Conservation (phyloP, 2,329 filamentous ascomycete species). For the Aspergillus sp. region DNA sequence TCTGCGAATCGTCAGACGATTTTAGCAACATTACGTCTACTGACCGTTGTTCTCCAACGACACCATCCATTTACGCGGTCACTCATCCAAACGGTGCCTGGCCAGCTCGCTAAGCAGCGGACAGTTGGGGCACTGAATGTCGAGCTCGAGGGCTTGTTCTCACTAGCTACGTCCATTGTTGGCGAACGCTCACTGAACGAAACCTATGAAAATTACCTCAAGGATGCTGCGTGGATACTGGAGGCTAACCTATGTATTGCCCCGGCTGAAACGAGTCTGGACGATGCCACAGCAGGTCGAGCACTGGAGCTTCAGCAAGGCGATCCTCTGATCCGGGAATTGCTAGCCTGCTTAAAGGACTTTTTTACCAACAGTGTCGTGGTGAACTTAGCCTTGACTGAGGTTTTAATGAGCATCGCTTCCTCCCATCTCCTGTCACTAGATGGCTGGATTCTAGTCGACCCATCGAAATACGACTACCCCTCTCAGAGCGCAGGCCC, state of each 20-base stretch:
- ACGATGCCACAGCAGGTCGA: constrained; percentile 49
- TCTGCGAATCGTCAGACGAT: constrained; percentile 85
- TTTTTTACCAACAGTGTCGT: constrained; percentile 91
- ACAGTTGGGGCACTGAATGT: constrained; percentile 34
- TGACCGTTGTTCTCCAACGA: constrained; percentile 75
- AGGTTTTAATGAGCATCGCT: constrained; percentile 71
- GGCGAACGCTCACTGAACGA: constrained; percentile 31
- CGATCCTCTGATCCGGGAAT: constrained; percentile 46
- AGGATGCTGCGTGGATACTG: constrained; percentile 46
- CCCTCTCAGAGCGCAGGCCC: constrained; percentile 1
- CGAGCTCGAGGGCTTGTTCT: constrained; percentile 32
- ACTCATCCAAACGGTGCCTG: constrained; percentile 53
- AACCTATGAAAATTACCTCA: constrained; percentile 38
- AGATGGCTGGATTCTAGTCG: constrained; percentile 81
- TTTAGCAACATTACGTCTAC: constrained; percentile 75
- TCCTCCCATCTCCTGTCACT: constrained; percentile 77
- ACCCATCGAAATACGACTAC: constrained; percentile 57
- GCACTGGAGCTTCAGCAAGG: constrained; percentile 59
- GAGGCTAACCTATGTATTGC: constrained; percentile 30
- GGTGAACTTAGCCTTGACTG: constrained; percentile 80
- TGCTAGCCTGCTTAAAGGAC: constrained; percentile 56
- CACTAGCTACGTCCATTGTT: constrained; percentile 30
- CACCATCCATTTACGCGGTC: constrained; percentile 75
- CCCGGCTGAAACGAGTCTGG: constrained; percentile 20
- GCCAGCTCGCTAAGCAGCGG: constrained; percentile 21